These are phyloP conservation scores for Akanthomyces muscarius DNA, from an alignment of 2,329 filamentous ascomycete genomes.

Conservation along the genomic window DNA sequence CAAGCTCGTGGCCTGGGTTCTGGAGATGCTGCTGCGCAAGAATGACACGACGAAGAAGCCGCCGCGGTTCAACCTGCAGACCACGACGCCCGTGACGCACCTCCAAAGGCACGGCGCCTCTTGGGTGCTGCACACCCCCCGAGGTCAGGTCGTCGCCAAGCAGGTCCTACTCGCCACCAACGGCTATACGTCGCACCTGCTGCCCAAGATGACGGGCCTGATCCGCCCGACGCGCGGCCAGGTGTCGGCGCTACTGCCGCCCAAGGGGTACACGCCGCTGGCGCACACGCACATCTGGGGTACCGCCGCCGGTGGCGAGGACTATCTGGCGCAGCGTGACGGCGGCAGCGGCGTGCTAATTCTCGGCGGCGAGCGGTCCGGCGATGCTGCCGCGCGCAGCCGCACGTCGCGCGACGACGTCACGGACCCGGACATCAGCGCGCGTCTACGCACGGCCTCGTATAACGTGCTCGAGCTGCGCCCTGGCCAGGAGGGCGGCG, in stretches of 20 bases:
- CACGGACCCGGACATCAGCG: constrained; percentile 52
- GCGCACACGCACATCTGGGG: constrained; percentile 60
- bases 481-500: constrained; percentile 29
- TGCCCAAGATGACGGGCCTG: constrained; percentile 64
- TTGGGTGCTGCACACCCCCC: constrained; percentile 64
- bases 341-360: constrained; percentile 51
- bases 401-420: constrained; percentile 57
- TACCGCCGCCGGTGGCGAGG: constrained; percentile 45
- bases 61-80: constrained; percentile 65
- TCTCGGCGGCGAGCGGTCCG: constrained; percentile 64
- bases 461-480: constrained; percentile 39
- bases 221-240: constrained; percentile 76
- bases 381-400: constrained; percentile 42
- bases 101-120: constrained; percentile 36
- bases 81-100: constrained; percentile 60
- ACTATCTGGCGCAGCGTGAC: constrained; percentile 71
- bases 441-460: constrained; percentile 50
- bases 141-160: constrained; percentile 61
- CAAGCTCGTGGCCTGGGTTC: constrained; percentile 70
- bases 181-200: constrained; percentile 72
- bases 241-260: constrained; percentile 62
- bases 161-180: constrained; percentile 77
- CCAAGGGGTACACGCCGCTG: constrained; percentile 38
- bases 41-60: constrained; percentile 28
- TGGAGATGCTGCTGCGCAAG: constrained; percentile 52